Percentiles rank a stretch among this genome's conserved stretches.
phyloP scores from a whole-genome alignment of 768 basidiomycete species.

The Psilocybe azurescens region DNA sequence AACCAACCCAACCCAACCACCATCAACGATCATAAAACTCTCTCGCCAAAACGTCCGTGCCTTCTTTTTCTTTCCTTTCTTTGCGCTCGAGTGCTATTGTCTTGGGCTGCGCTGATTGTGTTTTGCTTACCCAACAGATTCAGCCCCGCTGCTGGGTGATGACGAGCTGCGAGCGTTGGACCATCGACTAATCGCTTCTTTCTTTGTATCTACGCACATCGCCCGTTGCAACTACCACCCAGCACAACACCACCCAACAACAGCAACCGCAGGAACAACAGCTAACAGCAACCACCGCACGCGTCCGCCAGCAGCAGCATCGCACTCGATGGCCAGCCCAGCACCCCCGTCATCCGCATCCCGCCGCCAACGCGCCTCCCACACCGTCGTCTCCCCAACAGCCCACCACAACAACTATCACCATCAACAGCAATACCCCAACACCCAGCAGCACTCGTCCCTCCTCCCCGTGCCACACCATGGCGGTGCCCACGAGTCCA shows the following conservation, averaged over 20 bases:
- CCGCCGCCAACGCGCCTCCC: constrained; percentile 72
- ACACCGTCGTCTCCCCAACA: constrained; percentile 60
- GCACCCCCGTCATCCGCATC: constrained; percentile 19
- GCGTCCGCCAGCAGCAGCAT: neutral
- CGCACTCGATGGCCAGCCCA: neutral
- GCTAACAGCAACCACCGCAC: neutral
- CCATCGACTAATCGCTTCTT: neutral
- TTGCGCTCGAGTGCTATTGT: neutral
- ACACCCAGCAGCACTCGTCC: constrained; percentile 21
- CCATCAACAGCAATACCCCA: constrained; percentile 32
- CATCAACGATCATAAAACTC: neutral
- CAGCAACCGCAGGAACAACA: neutral
- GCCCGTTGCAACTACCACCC: neutral
- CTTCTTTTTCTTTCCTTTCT: neutral
- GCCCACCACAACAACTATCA: constrained; percentile 35
- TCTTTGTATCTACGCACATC: neutral
- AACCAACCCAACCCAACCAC: neutral
- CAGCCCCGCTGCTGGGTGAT: neutral
- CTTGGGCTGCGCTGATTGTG: neutral
- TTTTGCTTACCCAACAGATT: neutral
- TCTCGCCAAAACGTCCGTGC: neutral
- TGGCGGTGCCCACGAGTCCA: constrained; percentile 32
- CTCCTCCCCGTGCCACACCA: constrained; percentile 24
- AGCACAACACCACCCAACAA: neutral
- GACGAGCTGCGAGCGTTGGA: neutral